Base-by-base conservation (phyloP, 2,329 filamentous ascomycete species). In the Cordyceps sp. region DNA sequence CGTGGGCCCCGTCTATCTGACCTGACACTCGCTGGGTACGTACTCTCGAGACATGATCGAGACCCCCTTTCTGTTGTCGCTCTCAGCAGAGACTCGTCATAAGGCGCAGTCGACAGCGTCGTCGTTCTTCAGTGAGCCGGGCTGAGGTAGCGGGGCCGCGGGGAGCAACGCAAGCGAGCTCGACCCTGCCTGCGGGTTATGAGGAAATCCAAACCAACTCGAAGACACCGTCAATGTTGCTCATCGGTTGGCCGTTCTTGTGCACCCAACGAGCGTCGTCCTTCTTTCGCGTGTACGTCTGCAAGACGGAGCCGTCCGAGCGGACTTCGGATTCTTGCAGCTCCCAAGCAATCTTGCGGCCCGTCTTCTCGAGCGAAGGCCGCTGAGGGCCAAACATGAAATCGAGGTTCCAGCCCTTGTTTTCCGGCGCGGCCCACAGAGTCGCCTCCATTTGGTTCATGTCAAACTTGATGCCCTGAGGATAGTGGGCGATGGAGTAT, bases 401-500 rank as follows among this genome's bases (percentile, higher is more conserved):
- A 40, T 69, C 64, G 36, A 64, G 42, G 43, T 64, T 64, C 59
- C 59, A 64, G 19, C 60, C 59, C 38, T 58, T 61, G 41, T 63
- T 54, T 44, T 52, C 64, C 23, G 44, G 66, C 6, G 24, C 31
- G 37, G 48, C 68, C 37, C 46, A 58, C 45, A 69, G 66, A 1
- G 68, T 72, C 16, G 58, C 55, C 45, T 73, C 68, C 41, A 64
- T 50, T 40, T 68, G 64, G 29, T 57, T 54, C 15, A 58, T 49
- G 37, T 64, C 63, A 25, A 66, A 60, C 30, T 61, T 58, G 32
- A 67, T 57, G 35, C 64, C 64, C 20, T 53, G 42, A 2, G 64
- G 64, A 39, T 76, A 74, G 35, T 66, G 62, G 13, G 64, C 64
- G 21, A 76, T 57, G 12, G 69, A 74, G 49, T 67, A 75, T 8